These are phyloP conservation scores for Mycosarcoma mackinlayi DNA, from an alignment of 1,284 basidiomycete genomes.

Conservation along the genomic window DNA sequence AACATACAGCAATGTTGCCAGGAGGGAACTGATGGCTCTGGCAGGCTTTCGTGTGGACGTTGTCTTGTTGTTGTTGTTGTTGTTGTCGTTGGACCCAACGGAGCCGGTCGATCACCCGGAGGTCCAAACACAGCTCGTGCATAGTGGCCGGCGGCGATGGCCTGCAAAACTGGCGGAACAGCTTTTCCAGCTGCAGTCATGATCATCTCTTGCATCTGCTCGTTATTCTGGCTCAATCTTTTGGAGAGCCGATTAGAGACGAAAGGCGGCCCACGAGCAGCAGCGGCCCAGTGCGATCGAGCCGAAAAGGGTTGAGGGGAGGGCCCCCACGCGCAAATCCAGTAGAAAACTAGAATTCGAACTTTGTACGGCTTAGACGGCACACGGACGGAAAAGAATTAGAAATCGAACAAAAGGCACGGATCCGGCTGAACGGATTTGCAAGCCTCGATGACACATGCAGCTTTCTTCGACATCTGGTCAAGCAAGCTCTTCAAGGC, in stretches of 20 bases:
- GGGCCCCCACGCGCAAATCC: neutral
- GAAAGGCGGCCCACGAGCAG: too few relatives aligned
- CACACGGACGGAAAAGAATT: too few relatives aligned
- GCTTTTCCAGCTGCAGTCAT: neutral
- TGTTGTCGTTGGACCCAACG: neutral
- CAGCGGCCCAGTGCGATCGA: too few relatives aligned
- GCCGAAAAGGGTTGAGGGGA: too few relatives aligned
- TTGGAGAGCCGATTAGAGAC: too few relatives aligned
- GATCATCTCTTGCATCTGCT: neutral
- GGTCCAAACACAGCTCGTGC: neutral
- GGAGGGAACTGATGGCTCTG: too few relatives aligned
- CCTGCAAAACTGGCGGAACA: neutral
- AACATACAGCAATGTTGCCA: too few relatives aligned
- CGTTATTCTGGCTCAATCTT: too few relatives aligned
- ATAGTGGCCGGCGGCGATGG: neutral
- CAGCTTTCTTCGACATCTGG: slow-evolving; percentile 10
- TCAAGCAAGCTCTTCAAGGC: too few relatives aligned
- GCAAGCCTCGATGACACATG: slow-evolving; percentile 11
- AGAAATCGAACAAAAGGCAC: slow-evolving; percentile 3
- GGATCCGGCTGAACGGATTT: slow-evolving; percentile 22
- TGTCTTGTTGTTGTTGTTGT: too few relatives aligned
- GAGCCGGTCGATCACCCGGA: neutral
- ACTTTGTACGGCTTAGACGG: neutral
- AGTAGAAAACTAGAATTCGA: neutral
- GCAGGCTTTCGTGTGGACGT: too few relatives aligned